Conservation (phyloP, 371 early-diverging fungal species). For the Mucor racemosus region DNA sequence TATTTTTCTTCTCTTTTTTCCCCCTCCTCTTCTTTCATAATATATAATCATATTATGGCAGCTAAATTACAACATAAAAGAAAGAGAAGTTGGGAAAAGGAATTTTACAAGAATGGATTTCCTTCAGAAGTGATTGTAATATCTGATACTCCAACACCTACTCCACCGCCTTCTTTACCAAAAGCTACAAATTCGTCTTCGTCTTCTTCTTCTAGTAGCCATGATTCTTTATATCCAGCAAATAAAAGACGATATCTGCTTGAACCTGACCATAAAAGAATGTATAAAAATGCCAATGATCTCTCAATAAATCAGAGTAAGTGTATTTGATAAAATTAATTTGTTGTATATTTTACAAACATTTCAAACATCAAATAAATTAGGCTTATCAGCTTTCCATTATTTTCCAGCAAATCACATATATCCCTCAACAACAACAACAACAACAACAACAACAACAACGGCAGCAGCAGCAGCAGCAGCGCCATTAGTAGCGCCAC, state of each 20-base stretch:
- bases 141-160: slow-evolving; percentile 52
- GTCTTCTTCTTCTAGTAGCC: not conserved
- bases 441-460: not conserved
- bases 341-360: not conserved
- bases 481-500: too few species aligned
- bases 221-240: slow-evolving; percentile 4
- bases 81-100: slow-evolving; percentile 51
- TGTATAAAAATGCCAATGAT: not conserved
- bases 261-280: slow-evolving; percentile 8
- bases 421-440: slow-evolving; percentile 6
- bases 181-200: slow-evolving; percentile 3
- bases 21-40: not conserved
- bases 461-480: not conserved
- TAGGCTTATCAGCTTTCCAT: slow-evolving; percentile 20
- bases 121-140: slow-evolving; percentile 65
- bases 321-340: not conserved
- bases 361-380: not conserved
- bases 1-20: not conserved
- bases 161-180: slow-evolving; percentile 11
- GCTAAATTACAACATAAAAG: slow-evolving; percentile 8
- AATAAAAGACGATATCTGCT: slow-evolving; percentile 9
- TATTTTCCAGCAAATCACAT: slow-evolving; percentile 15
- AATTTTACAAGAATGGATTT: slow-evolving; percentile 60
- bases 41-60: not conserved
- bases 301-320: slow-evolving; percentile 18